Percentiles rank a stretch among this genome's conserved stretches.
phyloP scores from a whole-genome alignment of 1,284 basidiomycete species.

The Trametes sp. region DNA sequence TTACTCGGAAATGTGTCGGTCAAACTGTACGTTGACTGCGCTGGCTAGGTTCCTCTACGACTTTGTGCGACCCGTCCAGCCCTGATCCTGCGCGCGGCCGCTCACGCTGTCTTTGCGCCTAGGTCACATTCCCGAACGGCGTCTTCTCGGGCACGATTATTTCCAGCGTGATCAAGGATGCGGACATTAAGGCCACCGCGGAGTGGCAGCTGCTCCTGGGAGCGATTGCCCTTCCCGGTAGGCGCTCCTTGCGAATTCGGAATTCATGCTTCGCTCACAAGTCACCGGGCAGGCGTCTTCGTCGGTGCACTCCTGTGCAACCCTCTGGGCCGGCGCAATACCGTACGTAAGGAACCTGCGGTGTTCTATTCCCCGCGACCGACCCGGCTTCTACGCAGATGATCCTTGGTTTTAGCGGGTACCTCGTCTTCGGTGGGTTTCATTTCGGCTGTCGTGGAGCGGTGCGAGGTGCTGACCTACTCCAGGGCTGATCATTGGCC shows the following conservation, averaged over 20 bases:
- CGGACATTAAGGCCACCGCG: slow-evolving; percentile 63
- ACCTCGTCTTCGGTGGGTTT: slow-evolving; percentile 70
- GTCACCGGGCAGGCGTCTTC: slow-evolving; percentile 45
- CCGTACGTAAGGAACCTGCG: slow-evolving; percentile 48
- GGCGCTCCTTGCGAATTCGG: slow-evolving; percentile 1
- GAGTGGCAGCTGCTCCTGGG: slow-evolving; percentile 80
- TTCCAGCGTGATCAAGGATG: slow-evolving; percentile 59
- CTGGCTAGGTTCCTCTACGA: slow-evolving; percentile 73
- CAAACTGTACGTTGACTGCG: slow-evolving; percentile 20
- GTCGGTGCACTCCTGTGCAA: slow-evolving; percentile 72
- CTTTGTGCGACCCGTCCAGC: slow-evolving; percentile 53
- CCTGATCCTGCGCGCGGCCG: background rate
- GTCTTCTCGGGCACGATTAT: slow-evolving; percentile 71
- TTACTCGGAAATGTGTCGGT: slow-evolving; percentile 9
- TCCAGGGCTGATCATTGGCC: slow-evolving; percentile 68
- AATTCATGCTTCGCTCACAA: slow-evolving; percentile 11
- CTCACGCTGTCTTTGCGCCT: slow-evolving; percentile 3
- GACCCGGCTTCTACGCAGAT: slow-evolving; percentile 50
- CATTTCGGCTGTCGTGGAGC: background rate
- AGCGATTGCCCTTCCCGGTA: slow-evolving; percentile 71
- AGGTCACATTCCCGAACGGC: slow-evolving; percentile 80
- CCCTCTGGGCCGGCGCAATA: slow-evolving; percentile 67
- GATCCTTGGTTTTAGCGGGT: slow-evolving; percentile 79
- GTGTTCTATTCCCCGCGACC: background rate
- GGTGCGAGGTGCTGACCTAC: slow-evolving; percentile 5